Conservation (phyloP, 1,284 basidiomycete species). For the Takashimella tepidaria region DNA sequence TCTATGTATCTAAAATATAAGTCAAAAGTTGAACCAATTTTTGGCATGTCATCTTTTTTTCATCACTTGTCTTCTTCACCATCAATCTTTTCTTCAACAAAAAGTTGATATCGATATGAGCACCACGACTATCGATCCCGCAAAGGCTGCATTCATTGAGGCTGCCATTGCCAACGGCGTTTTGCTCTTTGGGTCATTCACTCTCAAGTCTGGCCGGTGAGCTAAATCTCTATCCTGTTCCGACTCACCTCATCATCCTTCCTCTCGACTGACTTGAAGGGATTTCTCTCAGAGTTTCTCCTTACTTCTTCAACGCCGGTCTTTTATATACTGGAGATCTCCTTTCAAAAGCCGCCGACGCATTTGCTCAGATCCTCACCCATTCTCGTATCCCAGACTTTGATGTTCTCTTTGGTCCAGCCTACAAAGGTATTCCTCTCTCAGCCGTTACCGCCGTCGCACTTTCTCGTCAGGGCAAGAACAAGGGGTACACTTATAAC, state of each 20-base stretch:
- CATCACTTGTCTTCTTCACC: neutral
- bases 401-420: constrained; percentile 91
- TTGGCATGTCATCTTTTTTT: neutral
- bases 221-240: constrained; percentile 33
- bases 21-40: neutral
- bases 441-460: constrained; percentile 81
- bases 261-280: neutral
- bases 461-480: constrained; percentile 46
- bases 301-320: constrained; percentile 97
- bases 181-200: constrained; percentile 85
- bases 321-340: constrained; percentile 79
- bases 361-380: constrained; percentile 64
- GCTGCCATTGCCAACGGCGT: constrained; percentile 46
- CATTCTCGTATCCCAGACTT: constrained; percentile 59
- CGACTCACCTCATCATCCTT: neutral
- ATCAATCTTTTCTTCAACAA: neutral
- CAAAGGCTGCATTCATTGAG: constrained; percentile 48
- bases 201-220: constrained; percentile 88
- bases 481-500: constrained; percentile 65
- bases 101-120: no score
- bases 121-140: constrained; percentile 22
- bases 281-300: constrained; percentile 69
- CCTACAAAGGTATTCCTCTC: constrained; percentile 96
- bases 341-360: constrained; percentile 71
- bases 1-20: neutral